Conservation (phyloP, 2,329 filamentous ascomycete species). For the Ramularia collo-cygni region DNA sequence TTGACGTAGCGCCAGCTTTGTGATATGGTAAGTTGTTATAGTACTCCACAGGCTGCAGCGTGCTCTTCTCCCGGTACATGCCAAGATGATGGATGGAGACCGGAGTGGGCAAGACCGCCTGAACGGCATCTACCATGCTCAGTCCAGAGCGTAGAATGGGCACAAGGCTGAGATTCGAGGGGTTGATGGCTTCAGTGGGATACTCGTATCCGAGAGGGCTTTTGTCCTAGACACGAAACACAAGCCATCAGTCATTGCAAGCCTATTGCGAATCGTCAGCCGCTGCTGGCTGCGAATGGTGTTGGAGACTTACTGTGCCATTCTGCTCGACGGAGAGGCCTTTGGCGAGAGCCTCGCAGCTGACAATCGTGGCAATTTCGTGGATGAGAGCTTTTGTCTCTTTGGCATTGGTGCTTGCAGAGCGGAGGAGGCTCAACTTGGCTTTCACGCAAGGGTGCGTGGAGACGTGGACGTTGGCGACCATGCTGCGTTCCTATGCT, state of each 20-base stretch:
- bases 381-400: conserved; percentile 78
- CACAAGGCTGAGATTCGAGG: conserved; percentile 68
- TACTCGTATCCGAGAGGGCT: conserved; percentile 76
- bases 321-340: conserved; percentile 52
- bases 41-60: conserved; percentile 87
- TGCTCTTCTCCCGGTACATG: conserved; percentile 83
- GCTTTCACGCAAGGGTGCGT: conserved; percentile 76
- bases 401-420: conserved; percentile 58
- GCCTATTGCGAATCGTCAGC: conserved; percentile 18
- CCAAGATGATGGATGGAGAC: conserved; percentile 89
- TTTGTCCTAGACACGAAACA: conserved; percentile 49
- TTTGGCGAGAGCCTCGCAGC: conserved; percentile 68
- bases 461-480: conserved; percentile 63
- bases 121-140: conserved; percentile 82
- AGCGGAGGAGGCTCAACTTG: conserved; percentile 86
- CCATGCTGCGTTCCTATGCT: conserved; percentile 8
- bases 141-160: conserved; percentile 90
- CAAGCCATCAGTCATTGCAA: background rate
- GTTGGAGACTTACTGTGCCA: conserved; percentile 52
- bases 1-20: conserved; percentile 33
- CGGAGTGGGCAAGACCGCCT: conserved; percentile 70
- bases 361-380: conserved; percentile 78
- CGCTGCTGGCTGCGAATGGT: conserved; percentile 14
- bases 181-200: conserved; percentile 56
- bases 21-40: conserved; percentile 94